A percentile compares a stretch with the other conserved stretches of the same genome.
Conservation (phyloP, 768 basidiomycete genomes). For the Tricholoma saponaceum region DNA sequence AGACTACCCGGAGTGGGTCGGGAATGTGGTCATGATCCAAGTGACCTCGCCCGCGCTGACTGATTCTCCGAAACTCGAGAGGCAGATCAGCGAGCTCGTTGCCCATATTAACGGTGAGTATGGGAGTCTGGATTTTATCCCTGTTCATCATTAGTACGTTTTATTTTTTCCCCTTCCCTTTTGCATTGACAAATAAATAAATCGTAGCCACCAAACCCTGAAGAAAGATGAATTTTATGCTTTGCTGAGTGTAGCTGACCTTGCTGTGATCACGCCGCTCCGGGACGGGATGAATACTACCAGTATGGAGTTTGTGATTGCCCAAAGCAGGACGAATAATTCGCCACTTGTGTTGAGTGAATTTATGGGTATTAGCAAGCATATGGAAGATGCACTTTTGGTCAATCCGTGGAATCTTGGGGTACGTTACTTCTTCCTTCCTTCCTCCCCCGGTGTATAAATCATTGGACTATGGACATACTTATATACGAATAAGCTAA, state of each 20-base stretch:
- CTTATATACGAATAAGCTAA: too few relatives aligned
- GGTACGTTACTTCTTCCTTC: constrained; percentile 35
- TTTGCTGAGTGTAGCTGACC: constrained; percentile 85
- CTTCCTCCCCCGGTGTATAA: too few relatives aligned
- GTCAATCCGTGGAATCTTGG: constrained; percentile 97
- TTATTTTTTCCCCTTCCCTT: neutral
- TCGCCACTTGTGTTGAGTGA: constrained; percentile 90
- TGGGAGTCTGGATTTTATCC: constrained; percentile 91
- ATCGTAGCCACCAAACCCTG: constrained; percentile 83
- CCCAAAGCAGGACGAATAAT: constrained; percentile 80
- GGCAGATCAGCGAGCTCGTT: constrained; percentile 90
- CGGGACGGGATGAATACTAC: constrained; percentile 99
- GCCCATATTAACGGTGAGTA: constrained; percentile 95
- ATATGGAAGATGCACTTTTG: constrained; percentile 84
- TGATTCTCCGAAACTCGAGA: constrained; percentile 91
- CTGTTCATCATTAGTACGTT: constrained; percentile 95
- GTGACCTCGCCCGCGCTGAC: constrained; percentile 92
- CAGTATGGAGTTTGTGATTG: constrained; percentile 96
- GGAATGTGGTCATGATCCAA: constrained; percentile 84
- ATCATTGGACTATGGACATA: too few relatives aligned
- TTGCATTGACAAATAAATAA: neutral
- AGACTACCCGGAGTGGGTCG: constrained; percentile 94
- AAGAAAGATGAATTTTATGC: constrained; percentile 99
- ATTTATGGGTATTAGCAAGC: constrained; percentile 95
- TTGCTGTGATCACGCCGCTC: constrained; percentile 92